Evolutionary conservation across 176 grass and related monocot species (phyloP).

Genomic region (Oryza rufipogon): DNA sequence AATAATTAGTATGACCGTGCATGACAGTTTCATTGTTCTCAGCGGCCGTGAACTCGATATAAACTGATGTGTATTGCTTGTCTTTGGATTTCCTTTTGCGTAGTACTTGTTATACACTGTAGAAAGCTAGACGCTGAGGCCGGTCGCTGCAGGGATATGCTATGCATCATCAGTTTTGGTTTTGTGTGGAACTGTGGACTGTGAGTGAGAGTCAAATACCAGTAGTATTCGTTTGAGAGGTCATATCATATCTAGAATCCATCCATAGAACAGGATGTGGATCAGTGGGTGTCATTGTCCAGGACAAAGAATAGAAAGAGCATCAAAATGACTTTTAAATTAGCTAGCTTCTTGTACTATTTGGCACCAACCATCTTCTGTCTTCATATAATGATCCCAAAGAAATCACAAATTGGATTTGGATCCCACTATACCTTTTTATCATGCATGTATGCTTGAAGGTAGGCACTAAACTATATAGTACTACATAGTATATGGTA

Average conservation of each 20-base stretch:
- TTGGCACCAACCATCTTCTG: too few relatives aligned
- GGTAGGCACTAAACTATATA: neutral
- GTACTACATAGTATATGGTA: too few relatives aligned
- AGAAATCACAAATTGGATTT: too few relatives aligned
- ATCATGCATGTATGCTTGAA: too few relatives aligned
- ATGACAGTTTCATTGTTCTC: conserved; percentile 10
- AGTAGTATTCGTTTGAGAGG: conserved; percentile 46
- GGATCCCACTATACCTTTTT: too few relatives aligned
- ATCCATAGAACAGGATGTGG: conserved; percentile 19
- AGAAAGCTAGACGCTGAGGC: neutral
- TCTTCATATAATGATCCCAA: too few relatives aligned
- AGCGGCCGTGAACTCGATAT: neutral
- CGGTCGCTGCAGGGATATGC: neutral
- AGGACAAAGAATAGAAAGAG: neutral
- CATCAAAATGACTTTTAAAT: conserved; percentile 20
- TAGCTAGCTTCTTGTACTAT: too few relatives aligned
- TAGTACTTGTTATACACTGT: neutral
- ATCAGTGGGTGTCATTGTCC: conserved; percentile 19
- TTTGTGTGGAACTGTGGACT: neutral
- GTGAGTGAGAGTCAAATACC: neutral
- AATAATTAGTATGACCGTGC: neutral
- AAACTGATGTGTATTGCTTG: neutral
- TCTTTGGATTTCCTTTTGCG: neutral
- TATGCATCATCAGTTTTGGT: neutral
- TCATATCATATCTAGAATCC: conserved; percentile 44